Evolutionary conservation across 2,329 filamentous ascomycete species (phyloP), one percentile per base, ranked within the genome.

Genomic region (Ophiostoma sp.): DNA sequence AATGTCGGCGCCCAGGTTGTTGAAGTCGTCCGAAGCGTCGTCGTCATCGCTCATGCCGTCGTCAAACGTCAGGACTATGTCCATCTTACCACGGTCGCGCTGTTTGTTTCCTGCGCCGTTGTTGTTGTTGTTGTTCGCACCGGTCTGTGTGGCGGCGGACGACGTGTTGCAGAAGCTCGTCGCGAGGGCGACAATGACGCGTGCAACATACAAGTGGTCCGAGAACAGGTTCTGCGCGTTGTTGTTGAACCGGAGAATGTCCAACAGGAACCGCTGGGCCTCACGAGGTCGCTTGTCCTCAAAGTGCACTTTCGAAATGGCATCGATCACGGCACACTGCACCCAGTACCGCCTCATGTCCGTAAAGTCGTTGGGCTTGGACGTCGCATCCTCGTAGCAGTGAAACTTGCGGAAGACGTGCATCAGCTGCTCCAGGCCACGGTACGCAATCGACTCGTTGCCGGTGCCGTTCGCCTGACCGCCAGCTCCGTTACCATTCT

Each of bases 181-280:
- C 1, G 89, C 86, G 33, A 91, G 81, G 0, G 87, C 86, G 57
- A 86, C 84, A 9, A 99, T 92, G 31, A 99, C 86, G 28, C 88
- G 92, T 8, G 94, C 90, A 71, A 99, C 89, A 79, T 98, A 99
- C 78, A 93, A 91, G 75, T 95, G 92, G 78, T 99, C 97, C 5
- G 95, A 97, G 79, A 90, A 97, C 69, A 91, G 83, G 78, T 99
- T 99, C 74, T 93, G 92, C 2, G 92, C 91, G 79, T 99, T 99
- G 82, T 99, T 95, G 79, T 99, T 99, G 83, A 94, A 95, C 68
- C 93, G 91, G 45, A 99, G 85, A 79, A 97, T 93, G 77, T 98
- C 94, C 28, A 97, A 88, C 66, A 99, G 88, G 80, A 98, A 97
- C 52, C 89, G 88, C 73, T 95, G 93, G 5, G 94, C 94, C 70